A percentile compares a stretch with the other conserved stretches of the same genome.
Conservation (phyloP, 2,329 filamentous ascomycete species). For the Myriosclerotinia duriaeana region DNA sequence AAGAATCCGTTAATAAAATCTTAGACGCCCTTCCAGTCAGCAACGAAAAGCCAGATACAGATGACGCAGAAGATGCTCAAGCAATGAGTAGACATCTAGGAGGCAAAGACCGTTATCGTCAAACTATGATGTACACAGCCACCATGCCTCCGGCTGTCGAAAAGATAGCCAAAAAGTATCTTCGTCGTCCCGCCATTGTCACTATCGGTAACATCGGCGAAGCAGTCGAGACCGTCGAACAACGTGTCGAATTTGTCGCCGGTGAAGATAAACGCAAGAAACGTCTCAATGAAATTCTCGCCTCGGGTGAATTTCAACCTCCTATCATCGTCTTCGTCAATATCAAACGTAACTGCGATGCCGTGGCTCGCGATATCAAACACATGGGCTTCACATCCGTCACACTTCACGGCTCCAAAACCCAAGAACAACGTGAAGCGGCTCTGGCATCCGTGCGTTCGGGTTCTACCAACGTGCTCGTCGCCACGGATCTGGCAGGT, state of each 20-base stretch:
- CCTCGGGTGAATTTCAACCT: constrained; percentile 73
- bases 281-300: constrained; percentile 85
- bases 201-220: constrained; percentile 94
- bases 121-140: constrained; percentile 99
- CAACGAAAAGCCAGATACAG: constrained; percentile 93
- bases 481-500: constrained; percentile 92
- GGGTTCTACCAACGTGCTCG: constrained; percentile 80
- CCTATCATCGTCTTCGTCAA: constrained; percentile 99
- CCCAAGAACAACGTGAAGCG: constrained; percentile 95
- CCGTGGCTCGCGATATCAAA: constrained; percentile 90
- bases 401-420: constrained; percentile 92
- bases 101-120: constrained; percentile 77
- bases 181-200: constrained; percentile 87
- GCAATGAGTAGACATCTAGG: constrained; percentile 82
- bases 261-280: constrained; percentile 97
- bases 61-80: constrained; percentile 80
- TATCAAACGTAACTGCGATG: constrained; percentile 98
- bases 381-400: constrained; percentile 87
- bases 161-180: constrained; percentile 94
- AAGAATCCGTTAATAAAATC: constrained; percentile 97
- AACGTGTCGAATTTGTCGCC: constrained; percentile 86
- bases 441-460: constrained; percentile 82
- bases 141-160: constrained; percentile 94
- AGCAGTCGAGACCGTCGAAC: constrained; percentile 96
- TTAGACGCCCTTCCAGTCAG: constrained; percentile 86